Evolutionary conservation across 106 monocot genomes (phyloP), one percentile per base, ranked within the genome.

Genomic region (Alisma plantagoaquatica): DNA sequence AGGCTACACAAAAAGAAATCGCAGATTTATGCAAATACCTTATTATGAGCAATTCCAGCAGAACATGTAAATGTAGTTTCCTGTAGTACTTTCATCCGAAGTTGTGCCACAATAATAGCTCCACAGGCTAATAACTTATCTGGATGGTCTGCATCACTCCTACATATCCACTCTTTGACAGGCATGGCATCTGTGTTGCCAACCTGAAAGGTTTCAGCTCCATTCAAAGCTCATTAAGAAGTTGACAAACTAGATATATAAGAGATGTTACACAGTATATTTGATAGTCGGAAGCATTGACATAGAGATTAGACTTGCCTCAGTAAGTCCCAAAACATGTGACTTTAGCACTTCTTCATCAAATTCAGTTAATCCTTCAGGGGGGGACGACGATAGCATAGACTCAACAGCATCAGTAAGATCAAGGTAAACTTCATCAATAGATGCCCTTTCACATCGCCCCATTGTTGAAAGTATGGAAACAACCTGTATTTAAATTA

Each of bases 391-490:
- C 45, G 57, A 59, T 29, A 96, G 68, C 89, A 89, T 79, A 9
- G 32, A 59, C 54, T 89, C 84, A 60, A 84, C 96, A 20, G 89
- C 75, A 56, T 80, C 88, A 63, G 96, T 96, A 29, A 96, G 70
- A 56, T 96, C 89, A 69, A 96, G 80, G 68, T 96, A 96, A 48
- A 84, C 96, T 69, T 96, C 96, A 74, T 96, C 96, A 62, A 96
- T 96, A 19, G 96, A 96, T 41, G 96, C 89, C 3, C 96, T 80
- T 54, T 96, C 96, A 56, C 96, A 89, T 20, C 80, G 76, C 24
- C 89, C 96, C 71, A 76, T 78, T 21, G 69, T 65, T 24, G 89
- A 58, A 14, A 96, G 73, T 49, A 96, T 82, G 10, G 81, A 70
- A 29, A 89, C 77, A 8, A 96, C 89, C 96, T 96, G 71, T 3